phyloP scores from a whole-genome alignment of 768 basidiomycete genomes.

The Pleurotus eryngii region DNA sequence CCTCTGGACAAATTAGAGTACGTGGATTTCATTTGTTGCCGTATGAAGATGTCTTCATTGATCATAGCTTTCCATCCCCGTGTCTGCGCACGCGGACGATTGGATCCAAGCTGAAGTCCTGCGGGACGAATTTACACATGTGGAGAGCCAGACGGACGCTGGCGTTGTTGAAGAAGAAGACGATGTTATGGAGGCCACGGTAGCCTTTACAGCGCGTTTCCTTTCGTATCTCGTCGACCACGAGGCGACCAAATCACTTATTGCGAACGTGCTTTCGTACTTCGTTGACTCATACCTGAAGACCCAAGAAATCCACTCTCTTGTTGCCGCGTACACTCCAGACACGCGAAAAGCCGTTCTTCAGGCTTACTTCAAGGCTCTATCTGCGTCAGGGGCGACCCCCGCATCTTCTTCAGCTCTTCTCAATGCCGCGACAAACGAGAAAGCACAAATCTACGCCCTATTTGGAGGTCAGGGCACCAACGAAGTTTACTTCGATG shows the following conservation, averaged over 20 bases:
- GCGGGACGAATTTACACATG: constrained; percentile 80
- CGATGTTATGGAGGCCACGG: constrained; percentile 57
- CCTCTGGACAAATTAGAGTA: constrained; percentile 51
- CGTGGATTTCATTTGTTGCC: constrained; percentile 20
- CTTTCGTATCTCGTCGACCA: constrained; percentile 69
- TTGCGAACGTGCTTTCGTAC: constrained; percentile 70
- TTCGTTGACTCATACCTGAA: constrained; percentile 77
- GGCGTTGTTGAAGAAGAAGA: constrained; percentile 54
- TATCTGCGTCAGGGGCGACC: constrained; percentile 60
- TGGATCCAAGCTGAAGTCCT: constrained; percentile 94
- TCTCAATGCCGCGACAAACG: constrained; percentile 55
- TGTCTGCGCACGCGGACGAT: constrained; percentile 74
- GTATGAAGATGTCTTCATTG: not conserved
- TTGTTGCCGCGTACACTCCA: constrained; percentile 70
- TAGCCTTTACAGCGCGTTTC: constrained; percentile 82
- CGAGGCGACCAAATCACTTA: constrained; percentile 60
- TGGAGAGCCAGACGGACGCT: constrained; percentile 54
- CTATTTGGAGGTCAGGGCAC: constrained; percentile 98
- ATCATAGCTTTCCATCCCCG: constrained; percentile 76
- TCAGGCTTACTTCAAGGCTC: constrained; percentile 73
- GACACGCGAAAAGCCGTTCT: constrained; percentile 78
- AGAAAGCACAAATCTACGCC: constrained; percentile 78
- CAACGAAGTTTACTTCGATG: constrained; percentile 98
- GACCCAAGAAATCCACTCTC: constrained; percentile 75
- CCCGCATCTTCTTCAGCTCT: constrained; percentile 64